Evolutionary conservation across 1,284 basidiomycete genomes (phyloP), one percentile per base, ranked within the genome.

Genomic region (Moniliophthora roreri): DNA sequence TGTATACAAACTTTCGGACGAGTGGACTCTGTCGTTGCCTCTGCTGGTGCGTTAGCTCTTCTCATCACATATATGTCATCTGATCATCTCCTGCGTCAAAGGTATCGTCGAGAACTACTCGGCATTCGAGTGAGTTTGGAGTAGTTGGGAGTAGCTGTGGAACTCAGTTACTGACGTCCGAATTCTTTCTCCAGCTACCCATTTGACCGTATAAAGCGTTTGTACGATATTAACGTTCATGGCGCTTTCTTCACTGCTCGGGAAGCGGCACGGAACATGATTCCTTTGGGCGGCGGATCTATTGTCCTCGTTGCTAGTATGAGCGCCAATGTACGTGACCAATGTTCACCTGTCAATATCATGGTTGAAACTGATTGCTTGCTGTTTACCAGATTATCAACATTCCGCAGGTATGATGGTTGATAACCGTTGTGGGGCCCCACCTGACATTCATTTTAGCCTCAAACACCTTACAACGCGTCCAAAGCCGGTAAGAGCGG

Each of bases 391-490:
- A 93, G 91, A 84, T 95, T 58, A 80, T 95, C 68, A 95, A 95
- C 71, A 81, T 90, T 53, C 93, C 93, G 36, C 86, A 87, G 77
- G 86, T 87, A 55, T 26, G 44, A 45, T 24, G 11, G 18, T 28
- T 26, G 28, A 13, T 37, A 38, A 3, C 13, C 8, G 64, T 54
- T 8, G 34, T 6, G 51, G 18, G 18, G 49, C 37, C 26, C 47
- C 42, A 8, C 46, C 41, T 36, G 32, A 38, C 40, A 37, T 16
- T 53, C 47, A 39, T 39, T 47, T 56, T 78, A 97, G 82, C 84
- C 83, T 36, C 95, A 98, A 80, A 91, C 92, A 1, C 95, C 95
- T 0, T 98, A 98, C 74, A 98, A 98, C 70, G 89, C 92, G n/a
- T 95, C 93, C 41, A 95, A 91, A 75, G 89, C 89, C 44, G 88